Evolutionary conservation across 1,284 basidiomycete species (phyloP), one percentile per base, ranked within the genome.

Genomic region (Boletus sp.): DNA sequence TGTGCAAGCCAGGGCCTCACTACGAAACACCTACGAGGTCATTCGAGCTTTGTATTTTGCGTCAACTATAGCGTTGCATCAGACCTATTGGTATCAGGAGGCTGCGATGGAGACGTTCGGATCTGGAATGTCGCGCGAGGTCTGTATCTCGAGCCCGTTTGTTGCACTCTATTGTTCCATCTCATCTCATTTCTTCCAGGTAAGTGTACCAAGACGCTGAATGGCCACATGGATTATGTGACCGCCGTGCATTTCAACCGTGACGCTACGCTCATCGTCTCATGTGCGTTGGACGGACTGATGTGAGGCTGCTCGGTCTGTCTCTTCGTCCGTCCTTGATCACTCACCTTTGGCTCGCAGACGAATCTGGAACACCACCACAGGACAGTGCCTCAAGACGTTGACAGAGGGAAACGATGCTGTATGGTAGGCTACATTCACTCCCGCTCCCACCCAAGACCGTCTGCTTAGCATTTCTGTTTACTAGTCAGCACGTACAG

Each of bases 301-400:
- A 97, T 99, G 95, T 97, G 70, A 71, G 91, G 79, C 92, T 67
- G 70, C 88, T 79, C 14, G n/a, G 19, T 23, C 40, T 23, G n/a
- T 43, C 19, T 28, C 16, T 47, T n/a, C 27, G 4, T 55, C 38
- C 52, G 10, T 62, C 37, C 5, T 16, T 19, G 25, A 23, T 65
- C 54, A 27, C 56, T 60, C 30, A 52, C 37, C 33, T 43, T 31
- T 55, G 14, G 6, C 61, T 43, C 28, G 51, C 31, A 97, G 95
- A 70, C 95, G 95, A 28, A 90, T 97, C 72, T 99, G 97, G 97
- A 94, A 97, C 70, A 91, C 92, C 0, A 85, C 86, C 27, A 91
- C 92, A 9, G 97, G 95, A 0, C 94, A 97, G 71, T 99, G 97
- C 76, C 83, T 99, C 19, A 98, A 98, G 76, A 99, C 97, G 0